Evolutionary conservation across 2,329 filamentous ascomycete genomes (phyloP), one percentile per base, ranked within the genome.

Genomic region (Cladophialophora yegresii): DNA sequence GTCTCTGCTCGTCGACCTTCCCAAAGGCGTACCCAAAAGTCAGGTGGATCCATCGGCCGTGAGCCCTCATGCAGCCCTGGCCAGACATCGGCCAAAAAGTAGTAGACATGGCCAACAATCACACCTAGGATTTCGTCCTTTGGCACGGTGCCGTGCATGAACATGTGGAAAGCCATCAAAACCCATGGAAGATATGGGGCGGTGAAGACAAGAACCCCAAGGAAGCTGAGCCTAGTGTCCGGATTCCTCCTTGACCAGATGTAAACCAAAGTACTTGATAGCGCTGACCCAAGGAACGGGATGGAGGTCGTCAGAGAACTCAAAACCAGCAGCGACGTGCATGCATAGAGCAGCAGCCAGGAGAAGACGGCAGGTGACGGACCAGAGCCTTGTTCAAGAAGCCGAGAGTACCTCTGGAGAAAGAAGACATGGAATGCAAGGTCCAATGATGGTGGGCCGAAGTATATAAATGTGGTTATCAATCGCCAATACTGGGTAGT

Each of bases 351-450:
- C 1, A 99, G 84, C 20, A 99, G 83, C 93, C 93, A 99, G 5
- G 92, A 92, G 81, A 97, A 99, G 74, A 96, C 89, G 2, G 95
- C 95, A 0, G 93, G 90, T 4, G 91, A 96, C 50, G 91, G 87
- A 47, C 92, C 91, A n/a, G 92, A 92, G 0, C 91, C 92, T 78
- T 98, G 93, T 79, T 99, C 95, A 54, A 99, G 86, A 50, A 98
- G 89, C 57, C 95, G 90, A 6, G 93, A 93, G 78, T 99, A 99
- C 63, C 95, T 90, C 76, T 97, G 93, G 63, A 97, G 88, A 80
- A 99, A 99, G 84, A 97, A 99, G 76, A 98, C 90, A 77, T 98
- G 93, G 82, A 97, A 98, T 71, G 98, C 84, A 47, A 99, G 87
- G 76, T 98, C 95, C 74, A 99, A 86, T 32, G 89, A 95, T 69